Evolutionary conservation across 2,329 filamentous ascomycete genomes (phyloP).

Genomic region (Talaromyces sp.): DNA sequence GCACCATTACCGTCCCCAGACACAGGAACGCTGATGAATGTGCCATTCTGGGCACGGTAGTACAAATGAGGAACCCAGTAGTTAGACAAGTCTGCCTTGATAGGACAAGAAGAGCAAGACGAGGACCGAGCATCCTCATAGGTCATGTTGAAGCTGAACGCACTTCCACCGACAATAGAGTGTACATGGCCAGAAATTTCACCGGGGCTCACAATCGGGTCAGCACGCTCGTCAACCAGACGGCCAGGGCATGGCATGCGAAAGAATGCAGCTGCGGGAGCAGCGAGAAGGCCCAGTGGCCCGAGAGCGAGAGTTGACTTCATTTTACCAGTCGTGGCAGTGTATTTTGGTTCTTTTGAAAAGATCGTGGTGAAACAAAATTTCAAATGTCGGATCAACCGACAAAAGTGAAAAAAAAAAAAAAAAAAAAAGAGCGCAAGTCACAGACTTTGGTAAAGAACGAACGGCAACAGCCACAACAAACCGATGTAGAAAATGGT

Average conservation of each 20-base stretch:
- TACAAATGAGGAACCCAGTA: conserved; percentile 82
- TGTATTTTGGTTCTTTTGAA: neutral
- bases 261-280: conserved; percentile 56
- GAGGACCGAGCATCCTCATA: conserved; percentile 56
- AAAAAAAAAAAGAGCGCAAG: conserved; percentile 3
- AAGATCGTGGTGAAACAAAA: neutral
- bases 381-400: conserved; percentile 3
- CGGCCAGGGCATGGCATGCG: conserved; percentile 76
- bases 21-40: conserved; percentile 59
- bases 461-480: neutral
- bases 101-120: conserved; percentile 74
- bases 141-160: conserved; percentile 56
- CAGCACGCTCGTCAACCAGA: conserved; percentile 65
- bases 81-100: conserved; percentile 73
- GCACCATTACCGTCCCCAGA: conserved; percentile 39
- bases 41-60: conserved; percentile 65
- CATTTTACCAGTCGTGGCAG: neutral
- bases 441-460: conserved; percentile 6
- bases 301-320: conserved; percentile 1
- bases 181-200: conserved; percentile 62
- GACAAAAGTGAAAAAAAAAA: neutral
- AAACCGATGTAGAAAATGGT: neutral
- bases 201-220: conserved; percentile 67
- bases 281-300: conserved; percentile 1
- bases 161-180: conserved; percentile 67